Evolutionary conservation across 2,329 filamentous ascomycete species (phyloP).

Genomic region (Pseudogymnoascus sp.): DNA sequence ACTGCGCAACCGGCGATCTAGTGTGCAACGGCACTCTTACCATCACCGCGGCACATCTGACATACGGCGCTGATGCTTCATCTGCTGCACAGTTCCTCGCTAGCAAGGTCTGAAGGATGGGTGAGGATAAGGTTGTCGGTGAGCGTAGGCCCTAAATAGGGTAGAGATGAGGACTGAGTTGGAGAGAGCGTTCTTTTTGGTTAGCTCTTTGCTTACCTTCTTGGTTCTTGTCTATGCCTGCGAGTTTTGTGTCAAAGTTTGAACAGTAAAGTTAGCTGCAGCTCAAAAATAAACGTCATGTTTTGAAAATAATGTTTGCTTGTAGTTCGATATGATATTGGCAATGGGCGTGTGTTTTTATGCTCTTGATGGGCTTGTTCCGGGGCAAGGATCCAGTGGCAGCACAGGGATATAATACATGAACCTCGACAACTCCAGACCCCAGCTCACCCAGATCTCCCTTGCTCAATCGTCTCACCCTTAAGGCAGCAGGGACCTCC

Average conservation of each 20-base stretch:
- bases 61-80: slow-evolving; percentile 31
- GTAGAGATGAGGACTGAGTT: not conserved
- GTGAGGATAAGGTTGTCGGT: not conserved
- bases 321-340: no score
- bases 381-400: no score
- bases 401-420: no score
- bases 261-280: not conserved
- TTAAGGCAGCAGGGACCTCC: no score
- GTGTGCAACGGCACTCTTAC: slow-evolving; percentile 41
- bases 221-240: not conserved
- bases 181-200: not conserved
- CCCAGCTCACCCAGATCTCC: no score
- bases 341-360: no score
- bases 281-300: slow-evolving; percentile 2
- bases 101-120: not conserved
- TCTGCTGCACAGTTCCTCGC: slow-evolving; percentile 32
- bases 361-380: no score
- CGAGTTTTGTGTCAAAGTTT: not conserved
- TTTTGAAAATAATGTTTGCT: not conserved
- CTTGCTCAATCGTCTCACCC: no score
- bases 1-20: slow-evolving; percentile 41
- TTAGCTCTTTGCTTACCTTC: not conserved
- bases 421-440: no score
- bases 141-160: not conserved
- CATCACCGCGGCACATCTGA: slow-evolving; percentile 33